Percentiles rank a stretch among this genome's conserved stretches.
Conservation (phyloP, 441 rosid genomes). For the Eugenia klotzschiana region DNA sequence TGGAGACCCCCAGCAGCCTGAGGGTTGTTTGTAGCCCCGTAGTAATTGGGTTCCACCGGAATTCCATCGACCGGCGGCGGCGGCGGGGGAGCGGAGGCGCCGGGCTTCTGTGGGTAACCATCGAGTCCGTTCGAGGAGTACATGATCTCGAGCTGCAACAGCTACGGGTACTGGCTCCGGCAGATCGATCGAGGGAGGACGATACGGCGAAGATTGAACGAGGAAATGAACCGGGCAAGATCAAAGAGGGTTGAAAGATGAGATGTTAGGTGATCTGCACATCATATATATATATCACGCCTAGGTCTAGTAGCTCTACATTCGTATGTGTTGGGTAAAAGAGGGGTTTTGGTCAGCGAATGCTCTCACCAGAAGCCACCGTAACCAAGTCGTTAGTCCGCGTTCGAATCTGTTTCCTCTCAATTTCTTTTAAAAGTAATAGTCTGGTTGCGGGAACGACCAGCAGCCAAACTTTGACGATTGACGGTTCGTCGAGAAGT, state of each 20-base stretch:
- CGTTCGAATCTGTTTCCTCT: neutral
- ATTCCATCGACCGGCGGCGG: neutral
- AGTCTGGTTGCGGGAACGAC: neutral
- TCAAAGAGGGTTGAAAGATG: neutral
- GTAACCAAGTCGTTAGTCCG: neutral
- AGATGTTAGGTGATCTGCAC: neutral
- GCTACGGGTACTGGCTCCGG: neutral
- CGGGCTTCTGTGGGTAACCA: neutral
- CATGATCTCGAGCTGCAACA: neutral
- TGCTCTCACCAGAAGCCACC: neutral
- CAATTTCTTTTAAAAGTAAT: neutral
- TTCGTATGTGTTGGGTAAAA: neutral
- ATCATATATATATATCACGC: too few relatives aligned
- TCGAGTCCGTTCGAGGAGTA: neutral
- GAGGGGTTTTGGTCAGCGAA: neutral
- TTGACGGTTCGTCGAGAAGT: neutral
- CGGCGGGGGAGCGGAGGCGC: neutral
- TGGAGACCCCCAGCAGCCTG: neutral
- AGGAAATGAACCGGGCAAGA: neutral
- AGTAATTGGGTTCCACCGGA: neutral
- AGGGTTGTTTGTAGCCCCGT: neutral
- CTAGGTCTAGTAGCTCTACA: too few relatives aligned
- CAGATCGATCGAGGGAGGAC: neutral
- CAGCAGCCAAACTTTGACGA: neutral
- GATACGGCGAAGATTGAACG: neutral